Evolutionary conservation across 1,284 basidiomycete species (phyloP).

Genomic region (Marasmius tenuissimus): DNA sequence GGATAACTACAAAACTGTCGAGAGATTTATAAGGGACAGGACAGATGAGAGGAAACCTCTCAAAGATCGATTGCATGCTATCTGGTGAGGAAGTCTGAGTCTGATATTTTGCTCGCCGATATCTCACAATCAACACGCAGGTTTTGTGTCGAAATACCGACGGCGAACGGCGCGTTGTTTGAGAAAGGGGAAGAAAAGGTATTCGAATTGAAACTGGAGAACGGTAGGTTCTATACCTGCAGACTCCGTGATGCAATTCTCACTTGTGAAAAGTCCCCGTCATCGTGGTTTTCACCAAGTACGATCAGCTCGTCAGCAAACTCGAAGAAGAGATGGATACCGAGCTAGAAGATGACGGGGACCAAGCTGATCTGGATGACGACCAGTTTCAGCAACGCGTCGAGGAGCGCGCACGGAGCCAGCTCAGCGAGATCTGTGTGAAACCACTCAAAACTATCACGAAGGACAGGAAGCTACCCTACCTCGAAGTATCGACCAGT

Average conservation of each 20-base stretch:
- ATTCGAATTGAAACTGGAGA: constrained; percentile 19
- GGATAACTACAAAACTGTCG: constrained; percentile 21
- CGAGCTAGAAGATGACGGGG: neutral
- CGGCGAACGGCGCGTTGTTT: constrained; percentile 20
- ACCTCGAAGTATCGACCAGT: neutral
- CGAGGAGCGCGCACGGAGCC: neutral
- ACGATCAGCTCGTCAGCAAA: constrained; percentile 20
- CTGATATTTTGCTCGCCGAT: neutral
- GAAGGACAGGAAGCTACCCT: neutral
- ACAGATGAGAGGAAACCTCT: constrained; percentile 8
- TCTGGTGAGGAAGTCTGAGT: constrained; percentile 19
- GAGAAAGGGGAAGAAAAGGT: constrained; percentile 25
- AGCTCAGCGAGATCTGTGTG: constrained; percentile 5
- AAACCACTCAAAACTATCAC: constrained; percentile 1
- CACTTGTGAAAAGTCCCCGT: constrained; percentile 22
- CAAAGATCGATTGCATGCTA: constrained; percentile 27
- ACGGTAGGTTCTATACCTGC: constrained; percentile 7
- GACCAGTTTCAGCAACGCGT: neutral
- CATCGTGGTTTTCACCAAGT: constrained; percentile 29
- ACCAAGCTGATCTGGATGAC: neutral
- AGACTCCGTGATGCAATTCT: neutral
- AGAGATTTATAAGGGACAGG: constrained; percentile 20
- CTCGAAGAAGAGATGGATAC: constrained; percentile 4
- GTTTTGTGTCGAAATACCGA: constrained; percentile 25
- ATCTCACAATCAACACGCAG: constrained; percentile 8